A percentile compares a stretch with the other conserved stretches of the same genome.
These are phyloP conservation scores for Aspergillus sp. DNA, from an alignment of 2,329 filamentous ascomycete genomes.

Conservation along the genomic window DNA sequence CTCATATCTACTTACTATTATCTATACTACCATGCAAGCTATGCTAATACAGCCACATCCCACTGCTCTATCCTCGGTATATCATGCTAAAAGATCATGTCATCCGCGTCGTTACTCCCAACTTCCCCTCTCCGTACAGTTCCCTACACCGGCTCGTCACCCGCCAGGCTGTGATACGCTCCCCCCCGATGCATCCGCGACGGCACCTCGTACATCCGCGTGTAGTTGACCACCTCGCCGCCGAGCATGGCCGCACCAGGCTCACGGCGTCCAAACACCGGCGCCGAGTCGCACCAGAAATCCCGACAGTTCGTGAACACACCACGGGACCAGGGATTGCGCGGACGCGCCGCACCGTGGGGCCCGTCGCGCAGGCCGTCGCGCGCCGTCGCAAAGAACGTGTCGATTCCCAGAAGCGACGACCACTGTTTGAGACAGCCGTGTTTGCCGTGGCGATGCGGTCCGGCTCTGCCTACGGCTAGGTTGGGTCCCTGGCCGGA, in stretches of 20 bases:
- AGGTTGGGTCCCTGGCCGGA: constrained; percentile 64
- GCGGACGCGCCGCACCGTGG: constrained; percentile 49
- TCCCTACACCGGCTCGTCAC: constrained; percentile 26
- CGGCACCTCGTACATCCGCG: constrained; percentile 83
- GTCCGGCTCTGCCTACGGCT: constrained; percentile 43
- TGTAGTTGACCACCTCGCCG: constrained; percentile 81
- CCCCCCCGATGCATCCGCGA: constrained; percentile 56
- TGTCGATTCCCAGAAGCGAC: constrained; percentile 82
- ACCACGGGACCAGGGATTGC: constrained; percentile 83
- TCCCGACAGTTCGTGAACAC: constrained; percentile 87
- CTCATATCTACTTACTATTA: background rate
- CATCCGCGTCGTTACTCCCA: background rate
- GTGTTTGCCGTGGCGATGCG: constrained; percentile 49
- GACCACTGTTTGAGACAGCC: constrained; percentile 77
- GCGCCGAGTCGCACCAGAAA: constrained; percentile 90
- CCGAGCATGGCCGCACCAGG: constrained; percentile 73
- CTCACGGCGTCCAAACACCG: constrained; percentile 72
- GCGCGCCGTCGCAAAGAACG: constrained; percentile 86
- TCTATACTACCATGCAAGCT: background rate
- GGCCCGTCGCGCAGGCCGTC: constrained; percentile 59
- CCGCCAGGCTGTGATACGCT: constrained; percentile 59
- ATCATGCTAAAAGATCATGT: background rate
- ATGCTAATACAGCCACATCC: no score
- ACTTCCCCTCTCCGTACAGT: background rate
- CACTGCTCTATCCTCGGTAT: background rate